Base-by-base conservation (phyloP, 257 asterid species). In the Nicotiana knightiana region DNA sequence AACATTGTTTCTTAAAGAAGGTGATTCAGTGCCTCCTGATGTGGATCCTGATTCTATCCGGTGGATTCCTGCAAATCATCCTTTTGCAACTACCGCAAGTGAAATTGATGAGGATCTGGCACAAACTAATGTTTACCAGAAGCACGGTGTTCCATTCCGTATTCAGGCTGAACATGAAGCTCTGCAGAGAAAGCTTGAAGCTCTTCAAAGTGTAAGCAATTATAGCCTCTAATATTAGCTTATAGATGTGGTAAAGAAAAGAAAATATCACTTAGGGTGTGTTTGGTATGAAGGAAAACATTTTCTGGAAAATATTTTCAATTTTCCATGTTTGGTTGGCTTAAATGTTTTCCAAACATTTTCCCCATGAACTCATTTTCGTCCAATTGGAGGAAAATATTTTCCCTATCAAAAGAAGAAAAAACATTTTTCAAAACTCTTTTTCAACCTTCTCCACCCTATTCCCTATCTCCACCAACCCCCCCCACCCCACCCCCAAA, bases 31-130 rank as follows among this genome's bases (percentile, higher is more conserved):
- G 80, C 99, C 99, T 64, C 91, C 97, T 67, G 99, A 93, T 88
- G 98, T 96, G 81, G 99, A 96, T 91, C 99, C 98, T n/a, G 98
- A 96, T 77, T 88, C 97, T 12, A 89, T 96, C 77, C 90, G 99
- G 86, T 96, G 99, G 99, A 96, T 96, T 83, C 99, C 99, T 64
- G 93, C 99, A 78, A 96, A 96, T 81, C 99, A 96, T 88, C 99
- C 99, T 2, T 96, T 96, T 88, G 99, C 99, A 80, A 96, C 98
- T 58, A 94, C 99, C 81, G 84, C 93, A 53, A 94, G 98, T 85
- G 98, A 96, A 46, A 96, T 96, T 61, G 97, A 96, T 71, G 99
- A 94, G 87, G 97, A 85, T 81, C 89, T 96, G 91, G 98, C 98
- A 65, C 98, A 93, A 84, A 91, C 87, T 61, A 96, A 96, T 77